Evolutionary conservation across 768 basidiomycete genomes (phyloP), one percentile per base, ranked within the genome.

Genomic region (Neoboletus magnificus): DNA sequence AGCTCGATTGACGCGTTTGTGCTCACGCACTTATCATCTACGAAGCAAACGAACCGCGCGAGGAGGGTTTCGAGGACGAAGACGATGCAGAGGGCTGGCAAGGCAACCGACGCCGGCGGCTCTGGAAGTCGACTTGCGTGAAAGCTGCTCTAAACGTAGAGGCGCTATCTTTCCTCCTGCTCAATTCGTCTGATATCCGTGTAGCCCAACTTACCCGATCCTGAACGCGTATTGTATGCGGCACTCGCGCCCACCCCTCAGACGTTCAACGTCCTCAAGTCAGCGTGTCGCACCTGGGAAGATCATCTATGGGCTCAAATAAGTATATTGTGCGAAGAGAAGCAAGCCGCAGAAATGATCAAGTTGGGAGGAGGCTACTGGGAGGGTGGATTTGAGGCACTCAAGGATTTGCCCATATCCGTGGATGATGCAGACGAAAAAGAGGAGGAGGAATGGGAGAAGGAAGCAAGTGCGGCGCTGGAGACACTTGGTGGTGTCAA

Each of bases 261-360:
- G 69, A 90, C 89, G 1, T 79, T 83, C 0, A 73, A 70, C 22
- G 71, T 87, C 32, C 80, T 93, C 33, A 85, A 88, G 58, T 79
- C 85, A 0, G 83, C 88, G 4, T 95, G 92, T 65, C 74, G 85
- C 33, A 88, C 90, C 22, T 98, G 96, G 95, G 91, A 95, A 65
- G 97, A 99, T 65, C 87, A 95, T 66, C 77, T 98, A 0, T 99
- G 97, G 97, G 92, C 91, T 0, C 87, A 91, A 55, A 76, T 94
- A 48, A 85, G 85, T 61, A 79, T 91, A 47, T 75, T 91, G 37
- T 87, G 90, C 62, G 91, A 95, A 66, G 86, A 92, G 61, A 85
- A 89, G 56, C 81, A 88, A 66, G 86, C 84, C 43, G 78, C 77
- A 30, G 85, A 88, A 57, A 79, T 98, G 64, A 68, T 76, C 11